Conservation (phyloP, 179 eudicot genomes). For the Sideroxylon spinosum region DNA sequence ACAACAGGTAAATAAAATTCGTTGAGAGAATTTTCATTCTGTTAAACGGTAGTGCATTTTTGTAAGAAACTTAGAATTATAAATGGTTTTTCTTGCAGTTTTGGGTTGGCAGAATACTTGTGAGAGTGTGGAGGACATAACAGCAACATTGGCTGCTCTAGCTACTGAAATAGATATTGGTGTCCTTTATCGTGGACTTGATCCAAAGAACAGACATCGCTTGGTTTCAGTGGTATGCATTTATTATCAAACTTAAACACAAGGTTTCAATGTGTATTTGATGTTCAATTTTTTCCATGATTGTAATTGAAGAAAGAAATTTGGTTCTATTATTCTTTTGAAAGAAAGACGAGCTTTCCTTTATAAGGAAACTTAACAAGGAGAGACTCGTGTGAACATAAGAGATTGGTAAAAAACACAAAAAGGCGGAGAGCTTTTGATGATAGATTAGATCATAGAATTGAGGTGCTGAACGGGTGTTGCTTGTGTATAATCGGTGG, state of each 20-base stretch:
- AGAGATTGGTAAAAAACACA: not conserved
- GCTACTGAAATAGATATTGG: constrained; percentile 75
- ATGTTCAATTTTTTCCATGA: not conserved
- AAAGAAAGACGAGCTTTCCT: constrained; percentile 5
- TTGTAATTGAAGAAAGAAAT: not conserved
- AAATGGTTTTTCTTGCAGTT: constrained; percentile 42
- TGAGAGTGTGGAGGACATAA: constrained; percentile 76
- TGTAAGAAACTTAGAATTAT: constrained; percentile 7
- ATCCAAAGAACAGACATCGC: constrained; percentile 59
- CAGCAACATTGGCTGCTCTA: constrained; percentile 64
- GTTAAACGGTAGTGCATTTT: not conserved
- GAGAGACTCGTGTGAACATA: not conserved
- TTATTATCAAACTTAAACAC: not conserved
- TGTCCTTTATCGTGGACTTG: constrained; percentile 81
- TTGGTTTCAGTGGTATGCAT: constrained; percentile 84
- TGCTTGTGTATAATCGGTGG: not conserved
- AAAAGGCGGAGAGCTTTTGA: not conserved
- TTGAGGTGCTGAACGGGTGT: not conserved
- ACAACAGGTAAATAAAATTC: constrained; percentile 54
- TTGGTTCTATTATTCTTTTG: not conserved
- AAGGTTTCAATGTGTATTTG: not conserved
- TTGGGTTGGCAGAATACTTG: constrained; percentile 89
- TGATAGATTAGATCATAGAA: not conserved
- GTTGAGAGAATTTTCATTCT: constrained; percentile 5
- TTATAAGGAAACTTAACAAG: not conserved